Conservation (phyloP, 2,329 filamentous ascomycete species). For the Polychaeton citri region DNA sequence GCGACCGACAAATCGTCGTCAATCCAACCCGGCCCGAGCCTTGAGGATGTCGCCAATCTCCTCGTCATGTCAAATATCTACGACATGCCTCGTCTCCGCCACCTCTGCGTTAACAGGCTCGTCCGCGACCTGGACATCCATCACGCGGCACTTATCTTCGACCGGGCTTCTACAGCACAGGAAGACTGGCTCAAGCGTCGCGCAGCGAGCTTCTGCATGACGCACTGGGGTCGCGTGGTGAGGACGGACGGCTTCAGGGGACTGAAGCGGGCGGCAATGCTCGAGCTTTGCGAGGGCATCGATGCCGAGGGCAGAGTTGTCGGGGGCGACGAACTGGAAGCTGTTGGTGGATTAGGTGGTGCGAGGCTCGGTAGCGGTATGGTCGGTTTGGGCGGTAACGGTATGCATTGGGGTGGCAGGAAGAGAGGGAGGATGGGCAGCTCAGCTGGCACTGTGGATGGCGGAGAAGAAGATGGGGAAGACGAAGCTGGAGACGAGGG, state of each 20-base stretch:
- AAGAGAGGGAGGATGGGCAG: conserved; percentile 31
- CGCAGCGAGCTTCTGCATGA: conserved; percentile 77
- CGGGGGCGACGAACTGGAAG: conserved; percentile 68
- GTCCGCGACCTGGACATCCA: conserved; percentile 86
- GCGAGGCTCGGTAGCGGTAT: conserved; percentile 31
- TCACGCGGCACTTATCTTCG: conserved; percentile 92
- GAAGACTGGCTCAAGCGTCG: conserved; percentile 90
- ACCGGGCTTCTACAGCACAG: conserved; percentile 75
- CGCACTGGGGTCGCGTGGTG: conserved; percentile 89
- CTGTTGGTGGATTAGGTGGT: conserved; percentile 40
- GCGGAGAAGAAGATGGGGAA: conserved; percentile 24
- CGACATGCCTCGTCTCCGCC: conserved; percentile 83
- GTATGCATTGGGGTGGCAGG: conserved; percentile 20
- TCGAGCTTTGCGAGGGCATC: conserved; percentile 86
- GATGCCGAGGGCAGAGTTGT: conserved; percentile 87
- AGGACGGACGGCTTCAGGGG: conserved; percentile 76
- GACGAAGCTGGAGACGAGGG: conserved; percentile 17
- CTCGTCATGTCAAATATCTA: conserved; percentile 98
- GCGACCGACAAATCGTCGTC: conserved; percentile 6
- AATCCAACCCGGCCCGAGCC: conserved; percentile 32
- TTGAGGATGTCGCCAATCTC: conserved; percentile 82
- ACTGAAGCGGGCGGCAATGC: conserved; percentile 63
- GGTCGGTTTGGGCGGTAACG: conserved; percentile 5
- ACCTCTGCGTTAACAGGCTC: conserved; percentile 81
- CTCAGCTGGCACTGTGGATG: conserved; percentile 30